Evolutionary conservation across 768 basidiomycete genomes (phyloP).

Genomic region (Mycena latifolia): DNA sequence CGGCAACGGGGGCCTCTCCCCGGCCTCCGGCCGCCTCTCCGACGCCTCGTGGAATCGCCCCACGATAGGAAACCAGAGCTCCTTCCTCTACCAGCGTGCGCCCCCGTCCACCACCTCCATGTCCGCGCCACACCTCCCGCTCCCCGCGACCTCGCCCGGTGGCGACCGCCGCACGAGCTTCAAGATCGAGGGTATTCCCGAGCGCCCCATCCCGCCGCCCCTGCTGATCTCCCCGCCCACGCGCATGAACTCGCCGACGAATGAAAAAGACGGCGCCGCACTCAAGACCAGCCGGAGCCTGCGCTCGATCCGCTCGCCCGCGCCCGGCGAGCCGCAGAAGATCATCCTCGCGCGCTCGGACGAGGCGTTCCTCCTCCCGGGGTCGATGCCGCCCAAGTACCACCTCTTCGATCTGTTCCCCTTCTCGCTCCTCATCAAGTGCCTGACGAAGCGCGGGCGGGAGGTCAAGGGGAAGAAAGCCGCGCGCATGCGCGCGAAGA

Average conservation of each 20-base stretch:
- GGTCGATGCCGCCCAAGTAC: slow-evolving; percentile 69
- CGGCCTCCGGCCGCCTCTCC: slow-evolving; percentile 18
- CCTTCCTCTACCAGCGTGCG: slow-evolving; percentile 42
- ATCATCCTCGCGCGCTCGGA: slow-evolving; percentile 54
- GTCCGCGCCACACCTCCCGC: slow-evolving; percentile 44
- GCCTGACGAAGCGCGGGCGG: slow-evolving; percentile 59
- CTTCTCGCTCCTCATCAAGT: slow-evolving; percentile 68
- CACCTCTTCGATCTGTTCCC: slow-evolving; percentile 76
- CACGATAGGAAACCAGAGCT: slow-evolving; percentile 19
- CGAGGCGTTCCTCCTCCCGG: slow-evolving; percentile 64
- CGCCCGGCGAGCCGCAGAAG: slow-evolving; percentile 42
- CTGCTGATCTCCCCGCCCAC: slow-evolving; percentile 43
- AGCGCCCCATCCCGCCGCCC: slow-evolving; percentile 36
- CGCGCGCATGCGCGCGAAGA: slow-evolving; percentile 63
- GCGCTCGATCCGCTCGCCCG: slow-evolving; percentile 22
- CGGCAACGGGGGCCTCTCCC: slow-evolving; percentile 19
- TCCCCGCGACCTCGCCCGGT: slow-evolving; percentile 40
- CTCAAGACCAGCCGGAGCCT: slow-evolving; percentile 5
- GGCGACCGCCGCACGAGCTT: slow-evolving; percentile 27
- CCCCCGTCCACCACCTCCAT: slow-evolving; percentile 23
- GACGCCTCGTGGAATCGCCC: slow-evolving; percentile 21
- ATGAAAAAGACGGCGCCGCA: slow-evolving; percentile 21
- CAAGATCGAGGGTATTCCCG: slow-evolving; percentile 30
- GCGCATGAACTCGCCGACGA: slow-evolving; percentile 21
- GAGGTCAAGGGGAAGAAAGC: slow-evolving; percentile 74